Conservation (phyloP, 148 eudicot species). For the Vaccinium vitisidaea region DNA sequence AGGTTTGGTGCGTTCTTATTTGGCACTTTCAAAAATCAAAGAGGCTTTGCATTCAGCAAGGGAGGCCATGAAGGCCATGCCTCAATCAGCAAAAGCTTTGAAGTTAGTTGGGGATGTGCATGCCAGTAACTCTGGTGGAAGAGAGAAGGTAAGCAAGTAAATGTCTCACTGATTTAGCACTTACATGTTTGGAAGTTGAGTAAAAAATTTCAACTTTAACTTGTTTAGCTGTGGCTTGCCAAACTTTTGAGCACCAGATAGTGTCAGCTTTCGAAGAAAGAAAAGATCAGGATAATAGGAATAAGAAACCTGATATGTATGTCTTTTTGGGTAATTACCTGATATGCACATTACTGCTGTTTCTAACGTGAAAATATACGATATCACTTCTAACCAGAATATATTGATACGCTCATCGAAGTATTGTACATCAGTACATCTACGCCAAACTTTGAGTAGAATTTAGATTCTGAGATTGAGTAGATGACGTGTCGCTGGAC, state of each 20-base stretch:
- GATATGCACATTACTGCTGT: background rate
- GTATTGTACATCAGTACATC: background rate
- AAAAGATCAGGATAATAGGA: background rate
- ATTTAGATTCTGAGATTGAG: background rate
- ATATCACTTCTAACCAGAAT: background rate
- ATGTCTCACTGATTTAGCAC: background rate
- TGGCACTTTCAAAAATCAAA: constrained; percentile 84
- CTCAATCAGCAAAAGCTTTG: constrained; percentile 91
- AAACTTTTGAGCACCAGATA: background rate
- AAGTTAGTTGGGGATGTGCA: constrained; percentile 98
- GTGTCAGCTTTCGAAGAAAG: background rate
- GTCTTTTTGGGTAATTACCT: background rate
- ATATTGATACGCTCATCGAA: background rate
- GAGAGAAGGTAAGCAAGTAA: constrained; percentile 71
- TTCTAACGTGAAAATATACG: background rate
- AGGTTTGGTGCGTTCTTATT: constrained; percentile 91
- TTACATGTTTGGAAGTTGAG: background rate
- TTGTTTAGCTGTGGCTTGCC: background rate
- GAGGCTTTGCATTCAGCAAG: constrained; percentile 91
- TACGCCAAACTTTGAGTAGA: background rate
- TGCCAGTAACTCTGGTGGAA: constrained; percentile 80
- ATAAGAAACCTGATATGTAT: background rate
- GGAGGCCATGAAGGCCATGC: constrained; percentile 98
- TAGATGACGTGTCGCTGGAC: background rate
- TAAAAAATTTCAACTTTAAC: background rate